These are phyloP conservation scores for Phytophthora aleatoria DNA, from an alignment of 352 stramenopile genomes.

Conservation along the genomic window DNA sequence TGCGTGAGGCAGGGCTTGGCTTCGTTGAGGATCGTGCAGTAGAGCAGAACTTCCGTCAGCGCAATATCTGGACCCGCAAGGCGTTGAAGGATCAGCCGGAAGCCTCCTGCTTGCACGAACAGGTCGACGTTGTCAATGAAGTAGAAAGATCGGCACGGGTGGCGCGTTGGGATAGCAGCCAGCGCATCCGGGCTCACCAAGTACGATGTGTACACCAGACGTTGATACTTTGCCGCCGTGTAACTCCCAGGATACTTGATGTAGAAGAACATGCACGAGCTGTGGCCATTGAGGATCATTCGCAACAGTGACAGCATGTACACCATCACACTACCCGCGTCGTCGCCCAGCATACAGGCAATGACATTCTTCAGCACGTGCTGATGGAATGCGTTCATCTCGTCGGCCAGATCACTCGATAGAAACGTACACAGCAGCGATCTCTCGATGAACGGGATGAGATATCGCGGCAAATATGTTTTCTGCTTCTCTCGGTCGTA, in stretches of 20 bases:
- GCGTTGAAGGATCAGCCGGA: constrained; percentile 72
- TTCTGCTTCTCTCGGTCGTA: constrained; percentile 55
- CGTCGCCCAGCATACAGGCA: constrained; percentile 61
- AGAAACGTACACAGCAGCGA: constrained; percentile 72
- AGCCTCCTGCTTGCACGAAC: constrained; percentile 84
- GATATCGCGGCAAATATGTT: constrained; percentile 52
- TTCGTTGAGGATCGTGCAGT: constrained; percentile 68
- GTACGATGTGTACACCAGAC: constrained; percentile 79
- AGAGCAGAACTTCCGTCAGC: constrained; percentile 68
- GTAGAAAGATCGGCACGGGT: constrained; percentile 80
- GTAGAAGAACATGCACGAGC: constrained; percentile 85
- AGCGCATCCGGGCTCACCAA: constrained; percentile 64
- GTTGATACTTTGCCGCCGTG: constrained; percentile 58
- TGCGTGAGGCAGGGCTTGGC: constrained; percentile 76
- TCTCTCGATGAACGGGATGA: constrained; percentile 79
- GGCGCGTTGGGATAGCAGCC: constrained; percentile 56
- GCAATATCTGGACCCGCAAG: constrained; percentile 48
- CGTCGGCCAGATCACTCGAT: constrained; percentile 71
- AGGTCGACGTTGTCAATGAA: constrained; percentile 86
- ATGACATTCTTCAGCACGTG: constrained; percentile 82
- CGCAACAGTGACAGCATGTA: constrained; percentile 71
- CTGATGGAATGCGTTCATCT: constrained; percentile 82
- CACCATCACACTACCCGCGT: constrained; percentile 39
- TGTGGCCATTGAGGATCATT: constrained; percentile 80
- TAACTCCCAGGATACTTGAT: constrained; percentile 78